Percentiles rank a stretch among this genome's conserved stretches.
Evolutionary conservation across 2,329 filamentous ascomycete species (phyloP).

Genomic region (Hypoxylon sp.): DNA sequence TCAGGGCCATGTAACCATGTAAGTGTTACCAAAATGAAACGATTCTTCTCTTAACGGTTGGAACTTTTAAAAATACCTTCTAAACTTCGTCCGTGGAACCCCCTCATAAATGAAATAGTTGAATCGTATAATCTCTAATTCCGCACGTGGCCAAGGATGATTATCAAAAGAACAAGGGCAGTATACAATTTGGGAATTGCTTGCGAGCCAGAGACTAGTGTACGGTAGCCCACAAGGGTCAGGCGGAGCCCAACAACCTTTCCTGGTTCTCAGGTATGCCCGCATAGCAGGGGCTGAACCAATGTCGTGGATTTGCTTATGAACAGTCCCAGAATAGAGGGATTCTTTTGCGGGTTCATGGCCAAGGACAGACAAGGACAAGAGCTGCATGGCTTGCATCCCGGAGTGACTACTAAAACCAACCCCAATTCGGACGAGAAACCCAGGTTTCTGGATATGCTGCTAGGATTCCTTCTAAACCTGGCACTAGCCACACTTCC

Average conservation of each 20-base stretch:
- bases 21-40: neutral
- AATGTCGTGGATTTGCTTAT: conserved; percentile 19
- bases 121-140: conserved; percentile 17
- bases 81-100: neutral
- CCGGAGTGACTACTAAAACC: conserved; percentile 28
- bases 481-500: conserved; percentile 20
- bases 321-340: conserved; percentile 11
- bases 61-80: neutral
- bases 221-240: conserved; percentile 34
- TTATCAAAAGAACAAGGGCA: conserved; percentile 38
- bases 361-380: conserved; percentile 21
- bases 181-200: conserved; percentile 41
- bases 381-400: conserved; percentile 23
- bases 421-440: conserved; percentile 30
- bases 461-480: conserved; percentile 41
- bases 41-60: neutral
- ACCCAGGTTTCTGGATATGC: conserved; percentile 48
- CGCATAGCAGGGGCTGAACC: conserved; percentile 20
- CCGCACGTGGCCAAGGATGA: conserved; percentile 19
- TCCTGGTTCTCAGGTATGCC: conserved; percentile 18
- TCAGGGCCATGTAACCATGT: neutral
- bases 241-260: conserved; percentile 32
- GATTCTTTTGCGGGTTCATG: conserved; percentile 10
- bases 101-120: neutral
- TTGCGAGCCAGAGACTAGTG: conserved; percentile 38